Evolutionary conservation across 257 asterid genomes (phyloP).

Genomic region (Voacanga thouarsii): DNA sequence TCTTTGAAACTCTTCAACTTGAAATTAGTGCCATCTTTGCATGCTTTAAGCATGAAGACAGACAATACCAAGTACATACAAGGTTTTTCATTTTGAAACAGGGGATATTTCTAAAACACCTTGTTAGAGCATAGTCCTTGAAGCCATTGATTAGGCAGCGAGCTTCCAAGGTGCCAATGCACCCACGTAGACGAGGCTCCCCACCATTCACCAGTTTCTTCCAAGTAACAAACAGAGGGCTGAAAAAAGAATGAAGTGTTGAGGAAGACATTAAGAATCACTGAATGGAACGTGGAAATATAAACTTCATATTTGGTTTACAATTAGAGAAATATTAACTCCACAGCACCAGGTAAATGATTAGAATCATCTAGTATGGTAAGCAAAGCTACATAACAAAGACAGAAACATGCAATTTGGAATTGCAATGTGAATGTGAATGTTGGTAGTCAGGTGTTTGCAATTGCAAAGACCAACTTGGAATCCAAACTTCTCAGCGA

Average conservation of each 20-base stretch:
- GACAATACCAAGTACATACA: background rate
- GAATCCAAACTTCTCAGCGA: background rate
- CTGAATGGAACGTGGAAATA: background rate
- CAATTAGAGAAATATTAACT: background rate
- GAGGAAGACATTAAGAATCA: background rate
- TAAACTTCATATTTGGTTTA: too few species aligned
- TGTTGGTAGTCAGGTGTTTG: too few species aligned
- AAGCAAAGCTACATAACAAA: background rate
- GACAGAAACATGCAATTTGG: background rate
- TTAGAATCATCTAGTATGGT: background rate
- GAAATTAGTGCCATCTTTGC: too few species aligned
- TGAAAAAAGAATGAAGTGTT: slow-evolving; percentile 30
- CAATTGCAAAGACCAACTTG: background rate
- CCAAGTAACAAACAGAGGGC: slow-evolving; percentile 98
- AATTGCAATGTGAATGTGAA: background rate
- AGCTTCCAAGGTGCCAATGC: slow-evolving; percentile 97
- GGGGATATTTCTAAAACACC: slow-evolving; percentile 38
- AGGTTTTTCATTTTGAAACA: background rate
- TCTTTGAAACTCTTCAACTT: background rate
- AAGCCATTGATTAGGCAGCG: slow-evolving; percentile 72
- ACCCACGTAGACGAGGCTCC: slow-evolving; percentile 94
- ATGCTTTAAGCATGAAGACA: background rate
- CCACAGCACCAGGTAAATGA: background rate
- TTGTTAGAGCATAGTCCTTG: slow-evolving; percentile 86
- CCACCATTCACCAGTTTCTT: slow-evolving; percentile 85